Conservation (phyloP, 2,329 filamentous ascomycete genomes). For the Raffaelea deltoideospora region DNA sequence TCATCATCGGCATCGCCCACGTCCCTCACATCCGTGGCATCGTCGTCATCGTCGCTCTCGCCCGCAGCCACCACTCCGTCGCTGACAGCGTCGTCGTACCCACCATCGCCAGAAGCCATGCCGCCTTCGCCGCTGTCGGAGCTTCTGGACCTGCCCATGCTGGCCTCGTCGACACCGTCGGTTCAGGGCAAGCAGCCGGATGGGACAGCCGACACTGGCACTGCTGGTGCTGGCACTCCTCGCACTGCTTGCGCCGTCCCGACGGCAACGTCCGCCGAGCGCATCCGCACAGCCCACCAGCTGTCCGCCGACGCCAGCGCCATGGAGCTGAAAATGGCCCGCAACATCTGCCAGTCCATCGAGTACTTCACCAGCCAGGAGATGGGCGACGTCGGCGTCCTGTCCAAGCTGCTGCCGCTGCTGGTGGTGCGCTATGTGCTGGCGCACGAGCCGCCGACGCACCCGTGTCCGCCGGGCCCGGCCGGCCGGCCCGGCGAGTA, state of each 20-base stretch:
- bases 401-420: conserved; percentile 7
- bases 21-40: neutral
- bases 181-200: too few relatives aligned
- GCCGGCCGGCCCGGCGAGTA: conserved; percentile 2
- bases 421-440: conserved; percentile 3
- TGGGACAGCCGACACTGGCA: too few relatives aligned
- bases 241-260: too few relatives aligned
- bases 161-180: too few relatives aligned
- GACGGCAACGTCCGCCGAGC: too few relatives aligned
- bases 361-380: conserved; percentile 10
- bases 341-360: conserved; percentile 11
- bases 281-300: too few relatives aligned
- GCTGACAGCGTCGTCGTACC: neutral
- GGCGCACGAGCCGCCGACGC: neutral
- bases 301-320: neutral
- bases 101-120: too few relatives aligned
- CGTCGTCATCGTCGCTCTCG: neutral
- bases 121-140: neutral
- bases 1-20: neutral
- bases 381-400: conserved; percentile 9
- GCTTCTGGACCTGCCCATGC: too few relatives aligned
- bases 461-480: neutral
- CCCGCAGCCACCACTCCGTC: neutral
- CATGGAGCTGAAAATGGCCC: conserved; percentile 2
- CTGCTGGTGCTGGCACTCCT: too few relatives aligned